These are phyloP conservation scores for Rhodotorula paludigena DNA, from an alignment of 768 basidiomycete genomes.

Conservation along the genomic window DNA sequence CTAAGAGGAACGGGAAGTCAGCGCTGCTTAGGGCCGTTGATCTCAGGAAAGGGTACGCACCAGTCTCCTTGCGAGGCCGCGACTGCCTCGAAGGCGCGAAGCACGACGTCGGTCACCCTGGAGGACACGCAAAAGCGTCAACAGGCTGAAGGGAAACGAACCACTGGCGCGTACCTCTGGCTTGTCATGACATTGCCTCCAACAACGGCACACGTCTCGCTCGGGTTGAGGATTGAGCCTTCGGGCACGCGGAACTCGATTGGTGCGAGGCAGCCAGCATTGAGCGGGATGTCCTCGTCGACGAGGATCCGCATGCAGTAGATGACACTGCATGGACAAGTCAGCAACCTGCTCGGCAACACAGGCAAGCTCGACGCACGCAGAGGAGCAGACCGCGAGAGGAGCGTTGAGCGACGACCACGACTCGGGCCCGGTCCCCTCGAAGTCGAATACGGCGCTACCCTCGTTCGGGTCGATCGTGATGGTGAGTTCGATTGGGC, in stretches of 20 bases:
- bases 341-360: too few relatives aligned
- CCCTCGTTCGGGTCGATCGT: slow-evolving; percentile 69
- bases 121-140: too few relatives aligned
- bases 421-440: slow-evolving; percentile 48
- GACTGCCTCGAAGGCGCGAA: slow-evolving; percentile 84
- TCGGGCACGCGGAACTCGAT: slow-evolving; percentile 61
- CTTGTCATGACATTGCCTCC: slow-evolving; percentile 88
- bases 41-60: neutral
- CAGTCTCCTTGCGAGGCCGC: slow-evolving; percentile 86
- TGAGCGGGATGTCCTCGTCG: slow-evolving; percentile 64
- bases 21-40: neutral
- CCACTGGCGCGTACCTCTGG: too few relatives aligned
- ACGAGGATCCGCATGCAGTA: slow-evolving; percentile 44
- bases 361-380: slow-evolving; percentile 60
- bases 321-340: slow-evolving; percentile 34
- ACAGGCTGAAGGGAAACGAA: too few relatives aligned
- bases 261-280: slow-evolving; percentile 74
- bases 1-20: slow-evolving; percentile 40
- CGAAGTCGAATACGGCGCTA: slow-evolving; percentile 77
- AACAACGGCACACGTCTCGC: slow-evolving; percentile 81
- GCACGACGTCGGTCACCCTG: slow-evolving; percentile 91
- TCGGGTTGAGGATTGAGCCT: slow-evolving; percentile 73
- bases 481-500: slow-evolving; percentile 63
- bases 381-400: slow-evolving; percentile 77
- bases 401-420: slow-evolving; percentile 80